Evolutionary conservation across 495 filamentous ascomycete genomes (phyloP), one percentile per base, ranked within the genome.

Genomic region (Penicillium coprophilum): DNA sequence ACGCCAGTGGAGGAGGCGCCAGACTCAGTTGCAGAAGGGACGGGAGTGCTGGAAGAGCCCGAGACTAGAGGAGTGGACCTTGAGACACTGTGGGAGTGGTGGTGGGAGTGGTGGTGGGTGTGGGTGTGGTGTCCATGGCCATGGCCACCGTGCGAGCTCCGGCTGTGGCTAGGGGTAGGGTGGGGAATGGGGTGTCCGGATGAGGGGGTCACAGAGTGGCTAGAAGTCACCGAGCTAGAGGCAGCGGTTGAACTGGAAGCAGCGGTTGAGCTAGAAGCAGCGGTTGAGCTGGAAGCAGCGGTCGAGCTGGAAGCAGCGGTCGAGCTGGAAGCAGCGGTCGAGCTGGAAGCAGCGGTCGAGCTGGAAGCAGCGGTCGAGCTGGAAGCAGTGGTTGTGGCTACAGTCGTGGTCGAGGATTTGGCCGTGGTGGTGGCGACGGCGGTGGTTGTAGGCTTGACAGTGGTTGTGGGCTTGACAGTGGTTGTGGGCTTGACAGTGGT

Each of bases 351-450:
- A 7, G 58, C 43, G 5, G 46, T 41, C 32, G 55, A 50, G 20
- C 31, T 62, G 12, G 65, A 56, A 4, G 62, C 50, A 10, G 63
- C 23, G 11, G 60, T 41, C 2, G 64, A 60, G 39, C 53, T 58
- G 10, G 67, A 44, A 17, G 61, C 5, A 24, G 24, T 24, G 24
- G 24, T 24, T 24, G 24, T 24, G n/a, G n/a, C n/a, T n/a, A n/a
- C n/a, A n/a, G n/a, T n/a, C n/a, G n/a, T n/a, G n/a, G n/a, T n/a
- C n/a, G n/a, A n/a, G n/a, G n/a, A n/a, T n/a, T n/a, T n/a, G n/a
- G n/a, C n/a, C n/a, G n/a, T n/a, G 24, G 24, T 27, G 24, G 24
- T 27, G 24, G 24, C 7, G 4, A 6, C 7, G 24, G 24, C 7
- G 4, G 24, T 27, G 24, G 24, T 27, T 5, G 24, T 5, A 6